A percentile compares a stretch with the other conserved stretches of the same genome.
Conservation (phyloP, 176 grass and related monocot species). For the Eragrostis nindensis region DNA sequence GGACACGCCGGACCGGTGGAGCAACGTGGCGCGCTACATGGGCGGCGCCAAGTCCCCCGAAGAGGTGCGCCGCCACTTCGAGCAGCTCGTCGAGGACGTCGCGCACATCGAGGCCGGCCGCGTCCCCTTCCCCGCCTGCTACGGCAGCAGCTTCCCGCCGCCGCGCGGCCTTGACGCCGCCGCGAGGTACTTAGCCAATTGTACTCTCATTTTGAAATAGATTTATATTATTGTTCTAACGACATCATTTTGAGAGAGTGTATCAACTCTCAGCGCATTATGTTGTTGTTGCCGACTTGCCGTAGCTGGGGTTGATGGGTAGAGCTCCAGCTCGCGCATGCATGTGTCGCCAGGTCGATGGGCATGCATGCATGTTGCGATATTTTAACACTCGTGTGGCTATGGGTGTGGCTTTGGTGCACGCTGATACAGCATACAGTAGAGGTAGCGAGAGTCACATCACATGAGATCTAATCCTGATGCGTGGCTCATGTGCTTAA, state of each 20-base stretch:
- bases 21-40: constrained; percentile 60
- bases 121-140: constrained; percentile 47
- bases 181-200: neutral
- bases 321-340: neutral
- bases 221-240: no score
- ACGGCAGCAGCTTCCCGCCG: neutral
- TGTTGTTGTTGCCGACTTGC: no score
- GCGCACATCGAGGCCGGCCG: constrained; percentile 58
- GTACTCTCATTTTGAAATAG: no score
- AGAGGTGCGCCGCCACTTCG: constrained; percentile 73
- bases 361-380: neutral
- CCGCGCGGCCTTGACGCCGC: neutral
- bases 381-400: neutral
- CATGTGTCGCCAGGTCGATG: neutral
- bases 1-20: constrained; percentile 74
- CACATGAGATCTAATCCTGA: constrained; percentile 49
- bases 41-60: constrained; percentile 65
- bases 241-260: no score
- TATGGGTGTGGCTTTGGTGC: neutral
- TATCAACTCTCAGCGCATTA: no score
- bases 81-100: constrained; percentile 63
- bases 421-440: neutral
- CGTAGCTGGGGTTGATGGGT: neutral
- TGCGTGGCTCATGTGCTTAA: neutral
- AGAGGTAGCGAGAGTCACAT: neutral